A percentile compares a stretch with the other conserved stretches of the same genome.
phyloP scores from a whole-genome alignment of 208 protist genomes.

The Novymonas esmeraldas region DNA sequence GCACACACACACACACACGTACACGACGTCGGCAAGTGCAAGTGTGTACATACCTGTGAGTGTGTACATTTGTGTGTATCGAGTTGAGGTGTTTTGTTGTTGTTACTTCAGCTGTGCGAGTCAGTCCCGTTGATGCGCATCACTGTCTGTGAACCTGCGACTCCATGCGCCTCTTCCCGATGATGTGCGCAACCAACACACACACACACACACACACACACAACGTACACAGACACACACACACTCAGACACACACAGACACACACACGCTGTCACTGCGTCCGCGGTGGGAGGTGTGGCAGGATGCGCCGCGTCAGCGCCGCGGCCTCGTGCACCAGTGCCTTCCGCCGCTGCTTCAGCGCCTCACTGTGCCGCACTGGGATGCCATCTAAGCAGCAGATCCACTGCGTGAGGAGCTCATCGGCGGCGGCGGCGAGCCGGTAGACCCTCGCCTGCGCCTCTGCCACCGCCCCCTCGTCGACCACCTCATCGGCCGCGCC shows the following conservation, averaged over 20 bases:
- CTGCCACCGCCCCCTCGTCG: slow-evolving; percentile 3
- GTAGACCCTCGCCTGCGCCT: slow-evolving; percentile 28
- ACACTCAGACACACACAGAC: not conserved
- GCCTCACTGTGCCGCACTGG: slow-evolving; percentile 46
- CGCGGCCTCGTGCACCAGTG: slow-evolving; percentile 40
- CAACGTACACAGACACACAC: not conserved
- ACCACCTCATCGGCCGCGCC: not conserved
- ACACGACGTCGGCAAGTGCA: not conserved
- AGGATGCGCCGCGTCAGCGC: slow-evolving; percentile 46
- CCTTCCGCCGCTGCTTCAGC: slow-evolving; percentile 50
- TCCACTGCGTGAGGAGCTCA: slow-evolving; percentile 78
- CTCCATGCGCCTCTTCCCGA: no score
- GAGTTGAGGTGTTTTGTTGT: no score
- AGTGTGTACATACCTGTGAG: no score
- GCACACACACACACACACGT: not conserved
- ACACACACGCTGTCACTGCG: not conserved
- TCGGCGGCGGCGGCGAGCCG: slow-evolving; percentile 51
- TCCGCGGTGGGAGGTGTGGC: slow-evolving; percentile 22
- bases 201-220: not conserved
- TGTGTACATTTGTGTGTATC: no score
- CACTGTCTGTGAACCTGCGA: no score
- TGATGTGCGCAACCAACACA: no score
- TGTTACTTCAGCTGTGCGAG: no score
- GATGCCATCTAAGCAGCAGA: slow-evolving; percentile 56
- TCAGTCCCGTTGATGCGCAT: no score